Evolutionary conservation across 2,329 filamentous ascomycete genomes (phyloP), one percentile per base, ranked within the genome.

Genomic region (Aspergillus sergii): DNA sequence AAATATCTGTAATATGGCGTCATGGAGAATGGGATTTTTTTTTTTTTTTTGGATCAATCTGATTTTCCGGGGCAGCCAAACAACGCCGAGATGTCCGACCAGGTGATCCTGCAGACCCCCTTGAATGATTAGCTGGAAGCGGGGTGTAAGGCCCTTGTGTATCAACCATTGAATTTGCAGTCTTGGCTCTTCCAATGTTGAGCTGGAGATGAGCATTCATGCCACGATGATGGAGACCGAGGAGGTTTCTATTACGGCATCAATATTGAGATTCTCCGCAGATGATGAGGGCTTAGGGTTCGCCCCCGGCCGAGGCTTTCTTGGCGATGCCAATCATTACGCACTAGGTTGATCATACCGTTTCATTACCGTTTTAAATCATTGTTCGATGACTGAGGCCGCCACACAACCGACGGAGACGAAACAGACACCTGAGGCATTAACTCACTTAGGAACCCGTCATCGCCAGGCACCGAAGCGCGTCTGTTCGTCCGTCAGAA

Each of bases 181-280:
- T 48, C 55, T 53, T 45, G 39, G 32, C 39, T 63, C 64, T 64
- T 64, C 62, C 57, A 60, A 59, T 64, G 59, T 28, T 32, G 28
- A 30, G 59, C 58, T 59, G 36, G 11, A 28, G 57, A 50, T 28
- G 58, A 41, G 43, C 41, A 51, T 41, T 51, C 34, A 43, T 48
- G 58, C 36, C 53, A 60, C 36, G 11, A 48, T 34, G 62, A 67
- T 66, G 66, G 61, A 68, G 63, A 48, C 56, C n/a, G 48, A 10
- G 59, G 45, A 45, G 48, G 62, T 69, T 69, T 65, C 57, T 59
- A 70, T 70, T 70, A 70, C 67, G 67, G 64, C 68, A 70, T 69
- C 21, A 53, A 59, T 63, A 59, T 61, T 41, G 41, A 36, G 19
- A 28, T 60, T 66, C 65, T 63, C 64, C 67, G 64, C 58, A 58